Percentiles rank a stretch among this genome's conserved stretches.
Evolutionary conservation across 371 early-diverging fungal species (phyloP).

Genomic region (Nematocida ironsii): DNA sequence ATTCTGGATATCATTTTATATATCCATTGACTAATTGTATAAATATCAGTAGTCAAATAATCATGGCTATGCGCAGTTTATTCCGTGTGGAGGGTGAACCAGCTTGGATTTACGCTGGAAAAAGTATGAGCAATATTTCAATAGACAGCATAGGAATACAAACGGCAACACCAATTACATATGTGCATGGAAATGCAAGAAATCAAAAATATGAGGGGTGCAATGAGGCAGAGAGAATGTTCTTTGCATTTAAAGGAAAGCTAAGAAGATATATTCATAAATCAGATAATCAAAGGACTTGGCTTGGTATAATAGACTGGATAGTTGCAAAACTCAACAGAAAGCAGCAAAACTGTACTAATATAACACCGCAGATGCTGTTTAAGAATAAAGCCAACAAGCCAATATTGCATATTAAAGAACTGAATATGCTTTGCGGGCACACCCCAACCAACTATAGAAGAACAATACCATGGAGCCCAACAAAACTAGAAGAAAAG

Average conservation of each 20-base stretch:
- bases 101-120: background rate
- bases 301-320: slow-evolving; percentile 3
- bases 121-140: background rate
- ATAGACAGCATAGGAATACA: background rate
- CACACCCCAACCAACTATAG: background rate
- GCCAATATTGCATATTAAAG: background rate
- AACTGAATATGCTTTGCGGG: background rate
- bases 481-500: background rate
- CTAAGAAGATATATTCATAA: slow-evolving; percentile 17
- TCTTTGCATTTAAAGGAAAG: background rate
- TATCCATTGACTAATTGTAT: slow-evolving; percentile 21
- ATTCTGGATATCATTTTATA: slow-evolving; percentile 8
- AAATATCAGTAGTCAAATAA: background rate
- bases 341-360: background rate
- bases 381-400: slow-evolving; percentile 17
- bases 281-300: slow-evolving; percentile 16
- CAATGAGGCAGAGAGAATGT: slow-evolving; percentile 6
- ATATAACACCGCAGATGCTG: slow-evolving; percentile 14
- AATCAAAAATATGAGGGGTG: background rate
- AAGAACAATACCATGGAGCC: background rate
- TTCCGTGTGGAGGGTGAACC: slow-evolving; percentile 1
- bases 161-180: background rate
- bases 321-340: background rate
- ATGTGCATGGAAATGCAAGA: slow-evolving; percentile 8
- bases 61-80: background rate